Conservation (phyloP, 306 rosid genomes). For the Quercus glauca region DNA sequence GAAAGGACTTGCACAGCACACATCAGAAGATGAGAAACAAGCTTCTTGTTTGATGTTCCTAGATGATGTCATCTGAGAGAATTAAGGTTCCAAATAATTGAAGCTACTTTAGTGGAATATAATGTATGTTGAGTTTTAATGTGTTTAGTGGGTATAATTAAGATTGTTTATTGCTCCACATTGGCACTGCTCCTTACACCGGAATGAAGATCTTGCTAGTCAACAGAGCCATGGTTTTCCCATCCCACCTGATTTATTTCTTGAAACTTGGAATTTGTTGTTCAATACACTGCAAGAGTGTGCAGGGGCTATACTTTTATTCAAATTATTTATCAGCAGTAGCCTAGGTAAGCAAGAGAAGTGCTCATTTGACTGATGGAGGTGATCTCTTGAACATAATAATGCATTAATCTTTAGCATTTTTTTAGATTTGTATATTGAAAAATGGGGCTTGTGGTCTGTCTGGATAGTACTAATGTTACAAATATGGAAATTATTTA, state of each 20-base stretch:
- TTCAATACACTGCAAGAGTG: background rate
- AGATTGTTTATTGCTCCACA: background rate
- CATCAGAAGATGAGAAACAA: background rate
- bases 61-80: no score
- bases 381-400: background rate
- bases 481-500: no score
- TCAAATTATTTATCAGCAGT: background rate
- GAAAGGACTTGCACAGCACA: slow-evolving; percentile 23
- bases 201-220: no score
- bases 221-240: background rate
- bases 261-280: background rate
- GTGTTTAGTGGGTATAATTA: background rate
- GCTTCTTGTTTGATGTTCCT: no score
- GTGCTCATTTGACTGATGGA: background rate
- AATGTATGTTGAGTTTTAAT: background rate
- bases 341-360: background rate
- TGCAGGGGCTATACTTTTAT: background rate
- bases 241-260: background rate
- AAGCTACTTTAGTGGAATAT: background rate
- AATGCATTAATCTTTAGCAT: no score
- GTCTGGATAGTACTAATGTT: no score
- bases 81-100: background rate
- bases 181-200: background rate
- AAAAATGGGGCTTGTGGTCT: no score
- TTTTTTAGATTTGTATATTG: no score